Base-by-base conservation (phyloP, 1,284 basidiomycete species). In the Moesziomyces globuligerus region DNA sequence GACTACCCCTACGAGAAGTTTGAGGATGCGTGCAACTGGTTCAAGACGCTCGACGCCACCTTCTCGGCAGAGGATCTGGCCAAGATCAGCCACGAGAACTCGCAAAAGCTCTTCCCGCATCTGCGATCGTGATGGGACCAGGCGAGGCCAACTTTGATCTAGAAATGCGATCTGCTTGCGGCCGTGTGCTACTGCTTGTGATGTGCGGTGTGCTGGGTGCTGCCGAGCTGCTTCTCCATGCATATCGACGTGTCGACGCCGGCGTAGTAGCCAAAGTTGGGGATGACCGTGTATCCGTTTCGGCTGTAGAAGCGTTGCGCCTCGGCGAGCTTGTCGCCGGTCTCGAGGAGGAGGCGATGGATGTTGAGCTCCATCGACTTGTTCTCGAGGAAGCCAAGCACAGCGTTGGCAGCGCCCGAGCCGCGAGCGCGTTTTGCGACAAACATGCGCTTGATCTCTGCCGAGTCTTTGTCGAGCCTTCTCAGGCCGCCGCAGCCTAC, bases 1-100 rank as follows among this genome's bases (percentile, higher is more conserved):
- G 81, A 82, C 75, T 81, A 79, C 56, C 81, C 81, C 7, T 82
- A 81, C 60, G 81, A 82, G 54, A 70, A 74, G 54, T 80, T 82
- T 34, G 81, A 82, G 43, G 67, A 68, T 20, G 81, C 77, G 7
- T 81, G 78, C 69, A 67, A 56, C 37, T 82, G 81, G 81, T 81
- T 79, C 61, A 54, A 62, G 48, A 65, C 56, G 18, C 61, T 71
- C 13, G 67, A 65, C 34, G 57, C 52, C 24, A 41, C 61, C 28
- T 50, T 71, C 26, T 65, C 60, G 32, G 55, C 51, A 21, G 49
- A 53, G 20, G 67, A 71, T 20, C 46, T 71, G 36, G 61, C 51
- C 50, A 71, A 71, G 61, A 59, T 71, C 46, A 61, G 61, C 49
- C 61, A 71, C 57, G 56, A 71, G 23, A 71, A 65, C 46, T 64